phyloP scores from a whole-genome alignment of 148 eudicot genomes.

The Rhododendron henanense region DNA sequence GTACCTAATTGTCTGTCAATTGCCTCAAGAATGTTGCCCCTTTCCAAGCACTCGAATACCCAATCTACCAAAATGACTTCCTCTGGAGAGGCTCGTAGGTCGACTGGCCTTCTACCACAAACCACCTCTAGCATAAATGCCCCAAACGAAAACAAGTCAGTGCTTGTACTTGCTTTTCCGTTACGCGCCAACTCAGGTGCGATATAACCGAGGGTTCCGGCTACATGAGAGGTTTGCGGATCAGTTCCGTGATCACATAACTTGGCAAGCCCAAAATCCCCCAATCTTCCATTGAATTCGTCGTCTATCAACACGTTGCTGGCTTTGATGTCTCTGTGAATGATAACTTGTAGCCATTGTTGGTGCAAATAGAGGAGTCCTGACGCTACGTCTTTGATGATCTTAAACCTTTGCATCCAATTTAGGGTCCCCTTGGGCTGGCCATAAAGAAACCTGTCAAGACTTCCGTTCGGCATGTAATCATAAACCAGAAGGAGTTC shows the following conservation, averaged over 20 bases:
- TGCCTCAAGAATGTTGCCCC: slow-evolving; percentile 4
- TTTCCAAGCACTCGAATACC: not conserved
- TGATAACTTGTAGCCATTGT: not conserved
- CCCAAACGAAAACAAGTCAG: not conserved
- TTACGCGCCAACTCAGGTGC: not conserved
- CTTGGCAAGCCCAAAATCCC: slow-evolving; percentile 8
- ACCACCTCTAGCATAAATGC: slow-evolving; percentile 10
- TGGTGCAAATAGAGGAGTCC: not conserved
- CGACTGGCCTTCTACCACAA: not conserved
- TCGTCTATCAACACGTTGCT: not conserved
- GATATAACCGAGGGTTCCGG: not conserved
- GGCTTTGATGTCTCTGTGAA: slow-evolving; percentile 4
- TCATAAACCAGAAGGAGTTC: slow-evolving; percentile 6
- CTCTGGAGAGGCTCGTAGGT: not conserved
- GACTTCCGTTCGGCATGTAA: not conserved
- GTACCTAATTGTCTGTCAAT: not conserved
- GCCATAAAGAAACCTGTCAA: not conserved
- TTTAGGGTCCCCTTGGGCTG: not conserved
- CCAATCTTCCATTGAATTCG: not conserved
- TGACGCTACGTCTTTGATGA: slow-evolving; percentile 3
- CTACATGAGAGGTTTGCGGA: not conserved
- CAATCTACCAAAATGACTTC: not conserved
- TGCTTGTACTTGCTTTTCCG: slow-evolving; percentile 5
- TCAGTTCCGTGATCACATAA: not conserved
- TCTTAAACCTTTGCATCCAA: slow-evolving; percentile 2